These are phyloP conservation scores for Metschnikowia koreensis DNA, from an alignment of 805 yeast species.

Conservation along the genomic window DNA sequence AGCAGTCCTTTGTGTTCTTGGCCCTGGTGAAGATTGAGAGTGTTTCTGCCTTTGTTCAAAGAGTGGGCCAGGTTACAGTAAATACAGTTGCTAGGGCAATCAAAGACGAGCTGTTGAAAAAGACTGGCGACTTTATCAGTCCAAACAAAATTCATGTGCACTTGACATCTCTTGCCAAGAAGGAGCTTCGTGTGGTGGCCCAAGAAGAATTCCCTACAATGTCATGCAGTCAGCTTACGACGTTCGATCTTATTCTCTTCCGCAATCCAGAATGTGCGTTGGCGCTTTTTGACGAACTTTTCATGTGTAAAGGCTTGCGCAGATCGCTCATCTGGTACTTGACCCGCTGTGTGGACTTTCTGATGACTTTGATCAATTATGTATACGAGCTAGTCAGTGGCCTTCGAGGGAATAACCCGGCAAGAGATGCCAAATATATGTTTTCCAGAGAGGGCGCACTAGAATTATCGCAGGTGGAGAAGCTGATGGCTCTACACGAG, in stretches of 20 bases:
- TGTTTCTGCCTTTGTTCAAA: conserved; percentile 21
- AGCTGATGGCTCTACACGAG: conserved; percentile 67
- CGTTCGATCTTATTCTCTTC: conserved; percentile 52
- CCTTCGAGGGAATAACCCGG: conserved; percentile 45
- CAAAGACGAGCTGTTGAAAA: conserved; percentile 19
- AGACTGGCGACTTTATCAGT: conserved; percentile 27
- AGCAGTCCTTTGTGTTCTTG: conserved; percentile 25
- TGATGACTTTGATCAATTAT: conserved; percentile 57
- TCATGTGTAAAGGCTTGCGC: conserved; percentile 66
- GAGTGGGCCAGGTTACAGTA: conserved; percentile 40
- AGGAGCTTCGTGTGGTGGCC: conserved; percentile 24
- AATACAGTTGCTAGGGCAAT: conserved; percentile 52
- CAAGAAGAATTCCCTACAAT: conserved; percentile 28
- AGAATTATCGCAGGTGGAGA: conserved; percentile 56
- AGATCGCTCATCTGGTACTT: conserved; percentile 65
- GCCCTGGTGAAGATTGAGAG: conserved; percentile 27
- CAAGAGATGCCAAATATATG: conserved; percentile 24
- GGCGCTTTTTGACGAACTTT: conserved; percentile 63
- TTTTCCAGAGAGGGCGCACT: conserved; percentile 61
- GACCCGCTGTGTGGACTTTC: conserved; percentile 55
- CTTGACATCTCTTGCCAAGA: conserved; percentile 37
- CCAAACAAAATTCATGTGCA: conserved; percentile 52
- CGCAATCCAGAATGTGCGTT: conserved; percentile 53
- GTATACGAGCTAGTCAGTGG: conserved; percentile 60
- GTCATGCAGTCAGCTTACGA: conserved; percentile 32